Percentiles rank a stretch among this genome's conserved stretches.
Evolutionary conservation across 2,329 filamentous ascomycete species (phyloP).

Genomic region (Coniochaeta ligniaria): DNA sequence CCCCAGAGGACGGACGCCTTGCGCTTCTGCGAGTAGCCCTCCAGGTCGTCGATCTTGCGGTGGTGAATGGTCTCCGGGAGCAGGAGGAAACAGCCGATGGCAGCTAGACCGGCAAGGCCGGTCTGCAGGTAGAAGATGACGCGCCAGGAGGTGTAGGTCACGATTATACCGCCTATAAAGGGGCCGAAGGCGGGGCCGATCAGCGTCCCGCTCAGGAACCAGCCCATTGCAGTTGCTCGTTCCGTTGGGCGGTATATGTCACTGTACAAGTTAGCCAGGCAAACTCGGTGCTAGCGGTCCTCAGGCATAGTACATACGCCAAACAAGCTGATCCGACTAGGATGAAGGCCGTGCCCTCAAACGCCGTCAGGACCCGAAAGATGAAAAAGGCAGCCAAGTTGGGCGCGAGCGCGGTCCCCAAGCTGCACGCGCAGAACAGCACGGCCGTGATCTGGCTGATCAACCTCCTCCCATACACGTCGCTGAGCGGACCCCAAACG

Average conservation of each 20-base stretch:
- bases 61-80: conserved; percentile 63
- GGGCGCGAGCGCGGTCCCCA: conserved; percentile 60
- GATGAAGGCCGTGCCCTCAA: conserved; percentile 62
- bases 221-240: conserved; percentile 58
- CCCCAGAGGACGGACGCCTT: conserved; percentile 45
- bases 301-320: conserved; percentile 24
- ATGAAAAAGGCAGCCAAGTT: conserved; percentile 60
- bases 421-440: conserved; percentile 56
- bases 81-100: conserved; percentile 48
- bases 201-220: conserved; percentile 59
- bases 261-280: conserved; percentile 8
- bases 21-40: conserved; percentile 32
- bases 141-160: conserved; percentile 59
- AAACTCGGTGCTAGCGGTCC: neutral
- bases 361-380: conserved; percentile 62
- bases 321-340: conserved; percentile 60
- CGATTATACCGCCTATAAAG: conserved; percentile 62
- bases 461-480: conserved; percentile 47
- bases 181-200: conserved; percentile 58
- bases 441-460: conserved; percentile 46
- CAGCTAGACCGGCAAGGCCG: conserved; percentile 49
- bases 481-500: conserved; percentile 60
- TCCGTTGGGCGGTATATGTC: conserved; percentile 54
- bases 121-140: conserved; percentile 66
- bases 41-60: conserved; percentile 46